Conservation (phyloP, 768 basidiomycete genomes). For the Saitozyma podzolica region DNA sequence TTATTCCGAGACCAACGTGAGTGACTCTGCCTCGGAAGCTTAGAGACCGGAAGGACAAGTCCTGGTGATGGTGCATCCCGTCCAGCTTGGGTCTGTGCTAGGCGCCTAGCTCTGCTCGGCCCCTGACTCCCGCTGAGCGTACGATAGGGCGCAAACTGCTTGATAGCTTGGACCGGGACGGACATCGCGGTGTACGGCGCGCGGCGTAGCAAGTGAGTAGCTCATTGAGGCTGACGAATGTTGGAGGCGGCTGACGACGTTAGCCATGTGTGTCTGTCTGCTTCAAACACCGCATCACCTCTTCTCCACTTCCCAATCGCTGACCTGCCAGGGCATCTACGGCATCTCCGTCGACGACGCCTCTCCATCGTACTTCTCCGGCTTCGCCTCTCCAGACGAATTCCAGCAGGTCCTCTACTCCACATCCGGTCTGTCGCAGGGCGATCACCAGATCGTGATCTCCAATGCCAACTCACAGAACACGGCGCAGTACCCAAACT, state of each 20-base stretch:
- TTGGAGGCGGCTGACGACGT: background rate
- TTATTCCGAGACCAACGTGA: no score
- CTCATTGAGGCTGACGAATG: background rate
- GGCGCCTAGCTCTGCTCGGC: no score
- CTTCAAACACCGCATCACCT: no score
- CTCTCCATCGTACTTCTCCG: slow-evolving; percentile 30
- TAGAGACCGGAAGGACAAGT: no score
- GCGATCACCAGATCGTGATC: slow-evolving; percentile 32
- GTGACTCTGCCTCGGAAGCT: no score
- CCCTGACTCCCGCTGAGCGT: no score
- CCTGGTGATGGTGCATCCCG: no score
- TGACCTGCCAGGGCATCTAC: slow-evolving; percentile 32
- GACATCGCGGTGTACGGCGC: slow-evolving; percentile 41
- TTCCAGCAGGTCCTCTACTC: slow-evolving; percentile 35
- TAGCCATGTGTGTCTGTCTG: slow-evolving; percentile 9
- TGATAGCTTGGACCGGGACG: slow-evolving; percentile 34
- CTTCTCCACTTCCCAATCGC: background rate
- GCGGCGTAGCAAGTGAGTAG: slow-evolving; percentile 35
- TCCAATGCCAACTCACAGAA: slow-evolving; percentile 39
- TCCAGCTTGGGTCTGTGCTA: no score
- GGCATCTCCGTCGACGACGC: slow-evolving; percentile 29
- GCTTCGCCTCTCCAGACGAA: slow-evolving; percentile 16
- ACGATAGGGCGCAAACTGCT: slow-evolving; percentile 34
- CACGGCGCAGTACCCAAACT: slow-evolving; percentile 22
- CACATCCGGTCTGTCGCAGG: slow-evolving; percentile 33